Percentiles rank a stretch among this genome's conserved stretches.
Conservation (phyloP, 2,329 filamentous ascomycete genomes). For the Nothopassalora personata region DNA sequence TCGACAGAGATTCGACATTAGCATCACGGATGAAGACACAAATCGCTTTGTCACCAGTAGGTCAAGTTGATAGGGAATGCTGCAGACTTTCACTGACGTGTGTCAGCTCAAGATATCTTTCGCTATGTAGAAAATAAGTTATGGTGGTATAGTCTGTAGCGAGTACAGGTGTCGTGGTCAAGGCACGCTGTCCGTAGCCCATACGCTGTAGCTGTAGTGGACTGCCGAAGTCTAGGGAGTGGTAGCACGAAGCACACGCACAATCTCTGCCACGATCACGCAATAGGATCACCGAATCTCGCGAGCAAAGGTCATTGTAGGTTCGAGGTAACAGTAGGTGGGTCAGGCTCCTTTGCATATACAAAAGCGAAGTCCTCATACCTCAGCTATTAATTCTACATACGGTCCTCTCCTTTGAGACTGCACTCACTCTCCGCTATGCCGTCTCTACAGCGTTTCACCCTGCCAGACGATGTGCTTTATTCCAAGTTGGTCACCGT, state of each 20-base stretch:
- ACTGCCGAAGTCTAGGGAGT: no score
- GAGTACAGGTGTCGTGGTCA: no score
- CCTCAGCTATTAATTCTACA: not conserved
- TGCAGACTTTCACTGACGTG: not conserved
- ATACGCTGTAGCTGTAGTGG: no score
- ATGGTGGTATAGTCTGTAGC: constrained; percentile 2
- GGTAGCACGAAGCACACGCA: no score
- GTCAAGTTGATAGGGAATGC: not conserved
- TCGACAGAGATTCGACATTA: constrained; percentile 1
- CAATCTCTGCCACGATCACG: no score
- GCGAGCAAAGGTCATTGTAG: no score
- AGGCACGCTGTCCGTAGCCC: no score
- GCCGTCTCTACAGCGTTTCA: not conserved
- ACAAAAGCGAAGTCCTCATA: no score
- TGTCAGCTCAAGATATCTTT: not conserved
- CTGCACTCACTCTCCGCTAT: not conserved
- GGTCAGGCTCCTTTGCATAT: no score
- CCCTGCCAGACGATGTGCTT: not conserved
- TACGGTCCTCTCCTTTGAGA: not conserved
- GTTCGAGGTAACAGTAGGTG: no score
- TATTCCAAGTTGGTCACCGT: not conserved
- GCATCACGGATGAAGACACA: constrained; percentile 1
- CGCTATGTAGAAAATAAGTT: constrained; percentile 3
- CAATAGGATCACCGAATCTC: no score
- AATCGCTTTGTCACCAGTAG: not conserved